Conservation (phyloP, 768 basidiomycete genomes). For the Thelephora aurantiotincta region DNA sequence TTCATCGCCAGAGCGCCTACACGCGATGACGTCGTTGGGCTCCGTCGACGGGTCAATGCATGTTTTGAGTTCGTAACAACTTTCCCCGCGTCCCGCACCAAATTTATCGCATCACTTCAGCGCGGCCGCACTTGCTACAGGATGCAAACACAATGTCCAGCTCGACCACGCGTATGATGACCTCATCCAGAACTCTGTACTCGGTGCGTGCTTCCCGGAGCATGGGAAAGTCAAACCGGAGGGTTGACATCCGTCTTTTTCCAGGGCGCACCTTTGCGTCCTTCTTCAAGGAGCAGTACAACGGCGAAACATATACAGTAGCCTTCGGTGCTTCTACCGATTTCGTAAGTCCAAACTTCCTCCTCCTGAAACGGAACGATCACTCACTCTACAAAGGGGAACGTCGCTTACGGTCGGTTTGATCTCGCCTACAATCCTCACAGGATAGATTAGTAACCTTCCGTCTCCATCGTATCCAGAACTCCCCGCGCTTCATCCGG, state of each 20-base stretch:
- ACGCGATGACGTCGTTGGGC: conserved; percentile 33
- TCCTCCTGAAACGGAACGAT: conserved; percentile 1
- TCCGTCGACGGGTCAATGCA: conserved; percentile 45
- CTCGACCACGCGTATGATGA: conserved; percentile 17
- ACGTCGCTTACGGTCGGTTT: conserved; percentile 50
- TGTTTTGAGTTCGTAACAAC: conserved; percentile 51
- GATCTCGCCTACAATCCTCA: not conserved
- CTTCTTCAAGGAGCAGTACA: conserved; percentile 27
- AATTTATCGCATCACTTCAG: conserved; percentile 18
- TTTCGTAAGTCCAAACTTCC: conserved; percentile 39
- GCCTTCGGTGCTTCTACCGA: conserved; percentile 66
- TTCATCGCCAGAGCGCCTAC: conserved; percentile 64
- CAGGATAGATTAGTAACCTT: not conserved
- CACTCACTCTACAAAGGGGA: conserved; percentile 34
- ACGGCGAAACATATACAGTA: conserved; percentile 25
- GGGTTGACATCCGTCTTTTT: not conserved
- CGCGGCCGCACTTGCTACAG: conserved; percentile 47
- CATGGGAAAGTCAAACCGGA: not conserved
- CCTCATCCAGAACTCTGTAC: conserved; percentile 18
- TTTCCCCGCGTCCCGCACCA: not conserved
- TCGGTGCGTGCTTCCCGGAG: conserved; percentile 11
- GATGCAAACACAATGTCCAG: conserved; percentile 17
- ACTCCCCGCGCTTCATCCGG: conserved; percentile 64
- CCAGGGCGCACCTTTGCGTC: conserved; percentile 39
- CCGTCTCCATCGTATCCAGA: conserved; percentile 14